These are phyloP conservation scores for Salix exigua DNA, from an alignment of 345 rosid genomes.

Conservation along the genomic window DNA sequence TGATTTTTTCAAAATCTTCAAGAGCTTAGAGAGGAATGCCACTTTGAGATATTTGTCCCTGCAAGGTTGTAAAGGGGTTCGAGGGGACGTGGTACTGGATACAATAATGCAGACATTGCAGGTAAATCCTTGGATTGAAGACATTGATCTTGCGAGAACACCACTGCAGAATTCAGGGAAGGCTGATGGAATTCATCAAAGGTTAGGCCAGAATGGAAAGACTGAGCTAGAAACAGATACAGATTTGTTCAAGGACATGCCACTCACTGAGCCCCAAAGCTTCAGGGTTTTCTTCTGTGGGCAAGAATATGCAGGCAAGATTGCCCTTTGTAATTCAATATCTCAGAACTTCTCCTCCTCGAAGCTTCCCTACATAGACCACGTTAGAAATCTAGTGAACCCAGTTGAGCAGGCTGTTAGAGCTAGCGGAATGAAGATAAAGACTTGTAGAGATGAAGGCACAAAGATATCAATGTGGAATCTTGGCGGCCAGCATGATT, in stretches of 20 bases:
- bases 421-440: conserved; percentile 77
- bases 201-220: conserved; percentile 65
- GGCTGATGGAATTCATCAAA: conserved; percentile 65
- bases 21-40: conserved; percentile 69
- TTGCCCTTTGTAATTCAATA: conserved; percentile 70
- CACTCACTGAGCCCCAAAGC: conserved; percentile 75
- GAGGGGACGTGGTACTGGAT: conserved; percentile 60
- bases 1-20: conserved; percentile 66
- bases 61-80: conserved; percentile 84
- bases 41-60: conserved; percentile 63
- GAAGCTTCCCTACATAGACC: conserved; percentile 69
- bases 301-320: conserved; percentile 90
- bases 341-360: conserved; percentile 63
- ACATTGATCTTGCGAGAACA: conserved; percentile 74
- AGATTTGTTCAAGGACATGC: conserved; percentile 80
- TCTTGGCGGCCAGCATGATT: conserved; percentile 87
- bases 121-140: conserved; percentile 87
- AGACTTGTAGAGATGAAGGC: conserved; percentile 71
- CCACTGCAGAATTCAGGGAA: conserved; percentile 67
- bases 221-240: conserved; percentile 47
- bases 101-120: conserved; percentile 72
- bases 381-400: conserved; percentile 68
- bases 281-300: conserved; percentile 89
- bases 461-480: conserved; percentile 90
- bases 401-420: conserved; percentile 90